Evolutionary conservation across 306 rosid species (phyloP), one percentile per base, ranked within the genome.

Genomic region (Acacia confusa): DNA sequence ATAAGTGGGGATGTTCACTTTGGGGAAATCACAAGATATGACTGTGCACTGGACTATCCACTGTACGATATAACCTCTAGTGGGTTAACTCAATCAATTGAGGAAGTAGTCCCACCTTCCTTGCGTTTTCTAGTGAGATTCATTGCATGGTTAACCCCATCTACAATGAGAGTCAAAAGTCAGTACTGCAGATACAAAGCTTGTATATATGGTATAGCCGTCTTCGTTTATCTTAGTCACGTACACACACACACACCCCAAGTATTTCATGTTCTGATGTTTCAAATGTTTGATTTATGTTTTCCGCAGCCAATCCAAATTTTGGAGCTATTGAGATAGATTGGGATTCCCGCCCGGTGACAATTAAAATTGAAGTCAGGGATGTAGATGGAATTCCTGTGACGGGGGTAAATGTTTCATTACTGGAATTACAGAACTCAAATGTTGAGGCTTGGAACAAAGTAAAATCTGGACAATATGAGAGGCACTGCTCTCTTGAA

Each of bases 1-100:
- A 86, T 91, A 43, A 93, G 97, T 52, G 97, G 97, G 61, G 97
- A 93, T 85, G 97, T 93, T 86, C 97, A 93, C 87, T 93, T 91
- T 66, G 97, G 97, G 82, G 97, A 93, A 86, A 87, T 93, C 71
- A 81, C 94, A 36, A 89, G 91, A 80, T 90, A 87, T 85, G 97
- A 93, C 79, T 93, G 97, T 74, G 94, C 90, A 24, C 40, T 87
- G 78, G 90, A 84, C 85, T 93, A 91, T 79, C 92, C 96, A 63
- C 85, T 93, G 32, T 93, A 87, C 87, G 97, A 91, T 73, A 69
- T 91, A 81, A 93, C 97, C 81, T 83, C 97, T 64, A 91, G 96
- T 45, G 97, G 97, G 69, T 68, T 93, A 66, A 93, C 97, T 79
- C 96, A 90, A 83, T 91, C 97, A 38, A 67, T 93, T 50, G 97